Evolutionary conservation across 1,284 basidiomycete genomes (phyloP), one percentile per base, ranked within the genome.

Genomic region (Boletus hoseneyae): DNA sequence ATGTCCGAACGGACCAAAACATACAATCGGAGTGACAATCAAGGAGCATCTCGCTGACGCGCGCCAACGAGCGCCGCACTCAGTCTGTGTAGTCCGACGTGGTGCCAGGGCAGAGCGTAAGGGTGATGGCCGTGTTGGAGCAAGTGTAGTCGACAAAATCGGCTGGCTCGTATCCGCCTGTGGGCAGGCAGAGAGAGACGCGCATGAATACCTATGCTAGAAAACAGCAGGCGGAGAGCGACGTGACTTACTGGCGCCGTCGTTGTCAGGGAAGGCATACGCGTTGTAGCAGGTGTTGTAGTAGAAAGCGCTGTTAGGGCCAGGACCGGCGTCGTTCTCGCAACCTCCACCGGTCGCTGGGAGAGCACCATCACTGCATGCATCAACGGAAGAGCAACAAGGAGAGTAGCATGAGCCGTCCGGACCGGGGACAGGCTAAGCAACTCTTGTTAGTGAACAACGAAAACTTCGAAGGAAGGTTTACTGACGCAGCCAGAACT

Each of bases 31-130:
- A 5, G 21, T 3, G 21, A 21, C 21, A 21, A n/a, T n/a, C n/a
- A n/a, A n/a, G n/a, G n/a, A n/a, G n/a, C n/a, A n/a, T n/a, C n/a
- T n/a, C n/a, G n/a, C n/a, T n/a, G n/a, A n/a, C n/a, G n/a, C n/a
- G n/a, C n/a, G n/a, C n/a, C n/a, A n/a, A n/a, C n/a, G 21, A 5
- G 21, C 21, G 5, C 3, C 21, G 21, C 21, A 9, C 27, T 29
- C 27, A 29, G 27, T 29, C 27, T 9, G 11, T 48, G 12, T 51
- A 51, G 52, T 58, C 7, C 5, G 65, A 70, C 15, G 67, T 63
- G 33, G 7, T 50, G 21, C 67, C 64, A 19, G 67, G 61, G 52
- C 65, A 67, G 42, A 67, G 67, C 7, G 65, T 69, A 44, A 70
- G 40, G 2, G 63, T 69, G 34, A 69, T 64, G n/a, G 7, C 61